Evolutionary conservation across 179 eudicot genomes (phyloP).

Genomic region (Monotropa hypopitys): DNA sequence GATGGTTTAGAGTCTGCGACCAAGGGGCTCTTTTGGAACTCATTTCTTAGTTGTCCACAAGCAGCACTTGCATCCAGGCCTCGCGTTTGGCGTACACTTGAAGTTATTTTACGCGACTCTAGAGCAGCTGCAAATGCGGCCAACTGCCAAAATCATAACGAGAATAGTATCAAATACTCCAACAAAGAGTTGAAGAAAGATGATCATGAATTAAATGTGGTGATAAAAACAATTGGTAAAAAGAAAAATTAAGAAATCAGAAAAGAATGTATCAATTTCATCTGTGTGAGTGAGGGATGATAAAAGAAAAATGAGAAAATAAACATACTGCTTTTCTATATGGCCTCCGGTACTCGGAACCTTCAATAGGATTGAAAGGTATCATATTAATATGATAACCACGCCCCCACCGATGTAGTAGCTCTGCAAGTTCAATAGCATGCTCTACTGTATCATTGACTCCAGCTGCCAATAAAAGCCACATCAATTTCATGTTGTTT

Average conservation of each 20-base stretch:
- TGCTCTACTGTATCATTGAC: slow-evolving; percentile 81
- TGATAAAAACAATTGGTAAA: neutral
- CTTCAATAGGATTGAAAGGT: slow-evolving; percentile 88
- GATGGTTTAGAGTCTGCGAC: slow-evolving; percentile 15
- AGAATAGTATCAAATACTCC: neutral
- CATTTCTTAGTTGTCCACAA: slow-evolving; percentile 88
- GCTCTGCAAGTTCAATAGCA: slow-evolving; percentile 76
- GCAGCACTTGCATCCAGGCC: slow-evolving; percentile 98
- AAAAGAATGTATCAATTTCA: neutral
- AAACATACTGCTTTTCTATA: slow-evolving; percentile 61
- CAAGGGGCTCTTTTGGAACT: slow-evolving; percentile 80
- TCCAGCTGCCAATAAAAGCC: slow-evolving; percentile 54
- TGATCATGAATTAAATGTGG: neutral
- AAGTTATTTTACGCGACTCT: slow-evolving; percentile 67
- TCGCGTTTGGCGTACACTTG: slow-evolving; percentile 86
- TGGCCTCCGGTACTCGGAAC: slow-evolving; percentile 79
- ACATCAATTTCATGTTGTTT: neutral
- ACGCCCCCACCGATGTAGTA: slow-evolving; percentile 85
- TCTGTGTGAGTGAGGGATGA: neutral
- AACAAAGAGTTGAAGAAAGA: neutral
- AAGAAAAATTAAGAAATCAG: too few relatives aligned
- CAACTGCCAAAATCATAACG: slow-evolving; percentile 26
- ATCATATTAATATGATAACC: slow-evolving; percentile 93
- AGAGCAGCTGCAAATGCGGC: slow-evolving; percentile 59
- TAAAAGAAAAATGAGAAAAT: neutral